phyloP scores from a whole-genome alignment of 805 yeast species.

The Maudiozyma bulderi region DNA sequence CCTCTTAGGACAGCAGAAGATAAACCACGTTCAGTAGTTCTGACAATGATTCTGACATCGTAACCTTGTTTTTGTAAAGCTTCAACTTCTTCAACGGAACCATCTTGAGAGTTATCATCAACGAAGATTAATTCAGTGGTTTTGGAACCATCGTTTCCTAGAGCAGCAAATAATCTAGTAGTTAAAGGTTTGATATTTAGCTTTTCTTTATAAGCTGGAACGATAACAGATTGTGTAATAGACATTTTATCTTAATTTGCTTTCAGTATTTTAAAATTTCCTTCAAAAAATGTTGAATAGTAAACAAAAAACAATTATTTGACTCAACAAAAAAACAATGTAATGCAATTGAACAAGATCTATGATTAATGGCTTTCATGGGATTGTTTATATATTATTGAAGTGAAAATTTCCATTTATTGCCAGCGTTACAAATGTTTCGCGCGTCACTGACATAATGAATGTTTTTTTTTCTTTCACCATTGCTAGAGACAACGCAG shows the following conservation, averaged over 20 bases:
- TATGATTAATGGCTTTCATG: too few species aligned
- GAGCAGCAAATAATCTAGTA: constrained; percentile 39
- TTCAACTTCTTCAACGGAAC: constrained; percentile 44
- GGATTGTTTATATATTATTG: neutral
- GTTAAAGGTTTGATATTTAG: constrained; percentile 41
- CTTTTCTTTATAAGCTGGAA: constrained; percentile 44
- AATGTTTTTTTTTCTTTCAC: neutral
- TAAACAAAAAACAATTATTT: neutral
- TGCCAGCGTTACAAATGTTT: neutral
- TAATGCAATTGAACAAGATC: neutral
- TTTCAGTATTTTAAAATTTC: neutral
- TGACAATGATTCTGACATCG: constrained; percentile 40
- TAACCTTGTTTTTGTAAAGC: constrained; percentile 36
- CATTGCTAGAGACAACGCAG: neutral
- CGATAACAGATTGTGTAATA: constrained; percentile 35
- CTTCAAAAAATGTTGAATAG: neutral
- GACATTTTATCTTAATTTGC: constrained; percentile 16
- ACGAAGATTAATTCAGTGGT: constrained; percentile 40
- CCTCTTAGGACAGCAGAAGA: constrained; percentile 43
- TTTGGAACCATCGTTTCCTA: constrained; percentile 35
- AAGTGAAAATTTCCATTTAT: neutral
- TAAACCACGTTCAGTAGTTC: constrained; percentile 42
- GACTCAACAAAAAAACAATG: neutral
- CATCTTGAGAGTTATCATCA: constrained; percentile 43
- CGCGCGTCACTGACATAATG: neutral